These are phyloP conservation scores for Globisporangium echinulatum DNA, from an alignment of 352 stramenopile genomes.

Conservation along the genomic window DNA sequence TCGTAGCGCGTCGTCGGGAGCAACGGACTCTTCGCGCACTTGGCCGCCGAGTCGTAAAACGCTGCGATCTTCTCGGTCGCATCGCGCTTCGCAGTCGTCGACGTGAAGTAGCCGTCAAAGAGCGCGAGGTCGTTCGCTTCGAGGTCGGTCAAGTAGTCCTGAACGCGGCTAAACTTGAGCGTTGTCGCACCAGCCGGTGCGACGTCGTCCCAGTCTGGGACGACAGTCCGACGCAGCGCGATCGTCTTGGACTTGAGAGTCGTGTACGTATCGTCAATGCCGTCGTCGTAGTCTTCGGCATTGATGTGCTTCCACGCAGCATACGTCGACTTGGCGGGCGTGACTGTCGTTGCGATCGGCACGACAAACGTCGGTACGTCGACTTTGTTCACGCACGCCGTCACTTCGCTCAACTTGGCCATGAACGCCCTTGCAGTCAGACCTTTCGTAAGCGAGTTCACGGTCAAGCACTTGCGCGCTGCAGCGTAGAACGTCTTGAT, in stretches of 20 bases:
- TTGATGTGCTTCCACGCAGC: neutral
- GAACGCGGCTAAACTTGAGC: constrained; percentile 5
- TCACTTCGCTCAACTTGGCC: neutral
- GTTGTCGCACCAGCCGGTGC: constrained; percentile 1
- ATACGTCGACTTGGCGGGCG: neutral
- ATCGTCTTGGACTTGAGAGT: constrained; percentile 5
- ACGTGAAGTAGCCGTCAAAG: neutral
- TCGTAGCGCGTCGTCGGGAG: neutral
- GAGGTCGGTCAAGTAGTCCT: constrained; percentile 2
- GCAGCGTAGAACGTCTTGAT: constrained; percentile 1
- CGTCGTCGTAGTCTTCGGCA: neutral
- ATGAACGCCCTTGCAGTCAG: neutral
- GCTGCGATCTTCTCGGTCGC: neutral
- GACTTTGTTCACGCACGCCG: neutral
- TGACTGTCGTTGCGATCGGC: neutral
- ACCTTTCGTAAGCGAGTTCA: neutral
- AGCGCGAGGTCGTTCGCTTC: constrained; percentile 3
- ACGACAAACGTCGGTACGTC: neutral
- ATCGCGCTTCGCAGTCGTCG: neutral
- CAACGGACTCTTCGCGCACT: neutral
- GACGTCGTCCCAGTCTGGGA: constrained; percentile 7
- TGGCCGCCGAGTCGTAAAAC: constrained; percentile 4
- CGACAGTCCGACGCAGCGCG: constrained; percentile 2
- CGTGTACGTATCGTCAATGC: neutral
- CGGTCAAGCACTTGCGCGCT: neutral